Conservation (phyloP, 2,329 filamentous ascomycete species). For the Sclerotiophoma versabilis region DNA sequence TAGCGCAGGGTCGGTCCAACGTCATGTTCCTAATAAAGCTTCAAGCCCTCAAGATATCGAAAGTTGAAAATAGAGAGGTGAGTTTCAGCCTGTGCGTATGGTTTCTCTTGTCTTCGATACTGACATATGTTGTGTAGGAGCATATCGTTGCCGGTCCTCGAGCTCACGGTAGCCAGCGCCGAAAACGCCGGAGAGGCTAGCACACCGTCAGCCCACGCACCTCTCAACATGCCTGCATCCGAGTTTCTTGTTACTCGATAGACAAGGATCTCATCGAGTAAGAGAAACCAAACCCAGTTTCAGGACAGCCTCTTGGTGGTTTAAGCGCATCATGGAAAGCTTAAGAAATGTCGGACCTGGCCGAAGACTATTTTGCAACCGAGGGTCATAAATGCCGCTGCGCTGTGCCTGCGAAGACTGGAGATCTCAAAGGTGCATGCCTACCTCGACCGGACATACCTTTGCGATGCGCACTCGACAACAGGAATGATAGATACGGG, state of each 20-base stretch:
- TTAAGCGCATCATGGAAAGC: constrained; percentile 20
- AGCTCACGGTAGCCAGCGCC: constrained; percentile 24
- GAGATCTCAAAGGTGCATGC: not conserved
- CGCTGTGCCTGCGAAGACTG: not conserved
- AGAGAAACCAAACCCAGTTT: constrained; percentile 30
- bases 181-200: constrained; percentile 33
- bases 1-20: constrained; percentile 40
- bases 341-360: constrained; percentile 32
- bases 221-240: constrained; percentile 28
- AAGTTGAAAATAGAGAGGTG: not conserved
- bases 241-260: constrained; percentile 43
- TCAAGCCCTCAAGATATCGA: constrained; percentile 6
- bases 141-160: constrained; percentile 1
- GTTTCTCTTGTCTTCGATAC: not conserved
- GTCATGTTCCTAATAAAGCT: constrained; percentile 28
- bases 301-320: constrained; percentile 16
- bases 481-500: not conserved
- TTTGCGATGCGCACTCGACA: not conserved
- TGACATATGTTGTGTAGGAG: not conserved
- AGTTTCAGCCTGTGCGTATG: not conserved
- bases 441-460: not conserved
- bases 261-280: constrained; percentile 41
- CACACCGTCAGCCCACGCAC: constrained; percentile 35
- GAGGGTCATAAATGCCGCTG: constrained; percentile 13
- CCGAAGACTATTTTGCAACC: constrained; percentile 24